These are phyloP conservation scores for Pythium angustatum DNA, from an alignment of 352 stramenopile genomes.

Conservation along the genomic window DNA sequence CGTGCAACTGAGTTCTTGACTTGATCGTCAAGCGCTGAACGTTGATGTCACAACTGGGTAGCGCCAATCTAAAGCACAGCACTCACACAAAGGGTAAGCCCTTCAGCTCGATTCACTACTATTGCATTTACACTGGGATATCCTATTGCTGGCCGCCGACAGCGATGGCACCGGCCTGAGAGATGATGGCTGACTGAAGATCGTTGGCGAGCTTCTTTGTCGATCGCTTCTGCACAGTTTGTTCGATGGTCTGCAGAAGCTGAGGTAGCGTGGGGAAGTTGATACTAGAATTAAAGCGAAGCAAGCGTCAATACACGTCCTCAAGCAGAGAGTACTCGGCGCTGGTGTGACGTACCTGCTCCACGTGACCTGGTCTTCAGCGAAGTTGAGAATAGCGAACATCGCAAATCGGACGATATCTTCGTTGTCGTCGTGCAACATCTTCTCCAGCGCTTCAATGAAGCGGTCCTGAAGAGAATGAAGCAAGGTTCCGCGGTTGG, in stretches of 20 bases:
- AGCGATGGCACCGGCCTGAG: slow-evolving; percentile 33
- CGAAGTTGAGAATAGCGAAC: slow-evolving; percentile 71
- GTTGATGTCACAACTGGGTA: no score
- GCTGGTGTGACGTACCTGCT: slow-evolving; percentile 16
- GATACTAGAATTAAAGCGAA: slow-evolving; percentile 35
- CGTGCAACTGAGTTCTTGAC: no score
- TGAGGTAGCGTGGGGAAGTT: slow-evolving; percentile 59
- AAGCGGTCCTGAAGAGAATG: slow-evolving; percentile 49
- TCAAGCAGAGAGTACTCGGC: neutral
- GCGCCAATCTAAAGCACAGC: neutral
- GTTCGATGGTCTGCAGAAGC: slow-evolving; percentile 56
- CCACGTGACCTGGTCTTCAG: slow-evolving; percentile 46
- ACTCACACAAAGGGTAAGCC: neutral
- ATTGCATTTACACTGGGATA: slow-evolving; percentile 26
- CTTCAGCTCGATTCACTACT: slow-evolving; percentile 10
- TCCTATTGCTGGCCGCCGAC: slow-evolving; percentile 30
- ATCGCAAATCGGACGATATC: slow-evolving; percentile 78
- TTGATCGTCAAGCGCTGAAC: no score
- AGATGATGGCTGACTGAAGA: slow-evolving; percentile 62
- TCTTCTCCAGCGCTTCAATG: slow-evolving; percentile 47
- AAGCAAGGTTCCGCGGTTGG: slow-evolving; percentile 48
- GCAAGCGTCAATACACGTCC: neutral
- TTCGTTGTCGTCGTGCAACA: slow-evolving; percentile 73
- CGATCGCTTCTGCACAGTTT: slow-evolving; percentile 60
- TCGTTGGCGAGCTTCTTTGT: slow-evolving; percentile 72